These are phyloP conservation scores for Starmerella potacharoeniae DNA, from an alignment of 805 yeast species.

Conservation along the genomic window DNA sequence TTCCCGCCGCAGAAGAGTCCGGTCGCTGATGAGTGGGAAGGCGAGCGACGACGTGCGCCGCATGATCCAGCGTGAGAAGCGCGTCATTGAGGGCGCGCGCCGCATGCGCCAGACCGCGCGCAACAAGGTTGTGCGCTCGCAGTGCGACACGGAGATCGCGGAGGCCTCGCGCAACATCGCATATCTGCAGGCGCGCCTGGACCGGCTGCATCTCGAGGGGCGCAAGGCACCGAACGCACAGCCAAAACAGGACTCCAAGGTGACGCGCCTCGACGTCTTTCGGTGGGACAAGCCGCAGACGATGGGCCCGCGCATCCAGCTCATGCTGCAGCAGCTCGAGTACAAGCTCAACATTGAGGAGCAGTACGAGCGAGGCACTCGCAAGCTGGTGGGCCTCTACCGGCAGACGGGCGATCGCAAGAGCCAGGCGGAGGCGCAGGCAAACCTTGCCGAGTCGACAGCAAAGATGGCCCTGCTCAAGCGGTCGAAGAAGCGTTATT, in stretches of 20 bases:
- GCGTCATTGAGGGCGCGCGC: constrained; percentile 79
- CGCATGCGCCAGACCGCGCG: constrained; percentile 65
- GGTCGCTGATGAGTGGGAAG: constrained; percentile 6
- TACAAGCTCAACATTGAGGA: constrained; percentile 89
- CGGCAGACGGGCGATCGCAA: constrained; percentile 84
- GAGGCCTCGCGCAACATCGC: constrained; percentile 89
- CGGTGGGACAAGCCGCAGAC: constrained; percentile 84
- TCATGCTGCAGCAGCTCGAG: constrained; percentile 89
- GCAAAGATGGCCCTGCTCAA: constrained; percentile 75
- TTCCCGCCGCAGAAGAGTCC: not conserved
- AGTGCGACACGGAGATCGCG: constrained; percentile 78
- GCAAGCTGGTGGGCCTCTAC: constrained; percentile 74
- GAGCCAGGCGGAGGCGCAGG: constrained; percentile 77
- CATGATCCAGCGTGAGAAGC: constrained; percentile 80
- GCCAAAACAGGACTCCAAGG: constrained; percentile 13
- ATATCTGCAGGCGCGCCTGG: constrained; percentile 67
- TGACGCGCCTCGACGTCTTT: constrained; percentile 48
- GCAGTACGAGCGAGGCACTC: constrained; percentile 86
- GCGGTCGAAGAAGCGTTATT: constrained; percentile 75
- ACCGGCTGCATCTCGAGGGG: constrained; percentile 31
- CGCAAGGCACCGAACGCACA: not conserved
- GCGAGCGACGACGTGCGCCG: constrained; percentile 51
- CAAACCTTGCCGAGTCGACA: constrained; percentile 72
- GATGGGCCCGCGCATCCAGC: constrained; percentile 84
- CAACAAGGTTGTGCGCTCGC: constrained; percentile 74